Base-by-base conservation (phyloP, 2,329 filamentous ascomycete species). In the Aspergillus pseudotamarii region DNA sequence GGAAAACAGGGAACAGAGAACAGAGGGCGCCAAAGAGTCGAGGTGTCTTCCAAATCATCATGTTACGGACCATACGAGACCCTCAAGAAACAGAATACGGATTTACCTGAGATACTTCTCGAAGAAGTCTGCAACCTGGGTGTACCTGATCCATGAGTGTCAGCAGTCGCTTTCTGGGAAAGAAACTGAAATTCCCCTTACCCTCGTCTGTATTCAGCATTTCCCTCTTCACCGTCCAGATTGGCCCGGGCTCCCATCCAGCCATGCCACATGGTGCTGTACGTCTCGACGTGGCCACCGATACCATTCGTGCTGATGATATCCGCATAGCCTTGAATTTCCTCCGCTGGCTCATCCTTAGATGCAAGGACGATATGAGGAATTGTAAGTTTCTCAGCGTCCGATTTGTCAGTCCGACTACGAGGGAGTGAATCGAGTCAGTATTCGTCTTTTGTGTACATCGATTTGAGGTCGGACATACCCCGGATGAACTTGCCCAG, bases 211-310 rank as follows among this genome's bases (percentile, higher is more conserved):
- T 89, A 89, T 67, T 85, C 83, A 75, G 84, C 86, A 72, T 87
- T 84, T 48, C 82, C 83, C 50, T 77, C 78, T 56, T 81, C 78
- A 54, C 89, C 80, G 38, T 82, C 80, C 34, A 91, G 78, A 71
- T 91, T 79, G 0, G 85, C 82, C 30, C 89, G 84, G 1, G 89
- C 89, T 1, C 86, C 88, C 89, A 91, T 92, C 88, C 89, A 92
- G 51, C 89, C 89, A 76, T 92, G 89, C 72, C 88, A 84, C 82
- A 90, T 89, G 71, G 87, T 87, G 28, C 71, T 70, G 71, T 90
- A 91, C n/a, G 75, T 87, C 80, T 91, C 88, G 59, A 90, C 84
- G 61, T 81, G 70, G 66, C 88, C 83, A 71, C 88, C 87, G 62
- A 84, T 77, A 2, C 79, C 84, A n/a, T 73, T 78, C 45, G 77